Conservation (phyloP, 768 basidiomycete genomes). For the Boletellus ananas region DNA sequence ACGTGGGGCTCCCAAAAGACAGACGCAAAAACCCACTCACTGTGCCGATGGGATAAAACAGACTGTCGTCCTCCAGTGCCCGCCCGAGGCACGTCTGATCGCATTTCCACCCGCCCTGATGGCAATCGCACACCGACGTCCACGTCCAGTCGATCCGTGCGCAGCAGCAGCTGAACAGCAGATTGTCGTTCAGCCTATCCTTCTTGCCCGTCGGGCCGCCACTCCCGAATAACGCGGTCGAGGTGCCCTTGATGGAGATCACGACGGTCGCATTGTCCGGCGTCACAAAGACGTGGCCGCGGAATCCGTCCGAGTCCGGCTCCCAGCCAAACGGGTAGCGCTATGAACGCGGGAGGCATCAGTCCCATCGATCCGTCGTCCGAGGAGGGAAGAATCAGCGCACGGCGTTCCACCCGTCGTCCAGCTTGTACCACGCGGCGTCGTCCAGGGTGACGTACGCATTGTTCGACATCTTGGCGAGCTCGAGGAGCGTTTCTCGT, state of each 20-base stretch:
- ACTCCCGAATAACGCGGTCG: constrained; percentile 67
- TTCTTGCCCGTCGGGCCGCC: constrained; percentile 84
- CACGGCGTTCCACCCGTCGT: constrained; percentile 59
- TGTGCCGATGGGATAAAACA: constrained; percentile 89
- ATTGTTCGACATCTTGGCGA: constrained; percentile 96
- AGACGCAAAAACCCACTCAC: constrained; percentile 43
- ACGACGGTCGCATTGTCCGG: constrained; percentile 80
- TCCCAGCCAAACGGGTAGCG: constrained; percentile 88
- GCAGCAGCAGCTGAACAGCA: constrained; percentile 94
- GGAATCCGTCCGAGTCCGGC: constrained; percentile 78
- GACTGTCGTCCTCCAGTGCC: constrained; percentile 68
- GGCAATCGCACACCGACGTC: constrained; percentile 91
- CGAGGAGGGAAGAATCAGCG: background rate
- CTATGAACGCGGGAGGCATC: background rate
- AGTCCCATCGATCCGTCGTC: background rate
- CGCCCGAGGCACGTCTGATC: constrained; percentile 73
- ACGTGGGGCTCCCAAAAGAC: background rate
- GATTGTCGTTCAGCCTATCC: constrained; percentile 91
- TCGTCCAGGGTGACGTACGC: constrained; percentile 72
- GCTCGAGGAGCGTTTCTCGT: constrained; percentile 67
- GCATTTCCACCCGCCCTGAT: constrained; percentile 76
- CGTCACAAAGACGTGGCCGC: constrained; percentile 88
- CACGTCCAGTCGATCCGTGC: constrained; percentile 90
- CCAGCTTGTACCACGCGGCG: constrained; percentile 74
- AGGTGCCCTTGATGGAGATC: constrained; percentile 91